Base-by-base conservation (phyloP, 208 protist genomes). In the Acanthamoeba lenticulata region DNA sequence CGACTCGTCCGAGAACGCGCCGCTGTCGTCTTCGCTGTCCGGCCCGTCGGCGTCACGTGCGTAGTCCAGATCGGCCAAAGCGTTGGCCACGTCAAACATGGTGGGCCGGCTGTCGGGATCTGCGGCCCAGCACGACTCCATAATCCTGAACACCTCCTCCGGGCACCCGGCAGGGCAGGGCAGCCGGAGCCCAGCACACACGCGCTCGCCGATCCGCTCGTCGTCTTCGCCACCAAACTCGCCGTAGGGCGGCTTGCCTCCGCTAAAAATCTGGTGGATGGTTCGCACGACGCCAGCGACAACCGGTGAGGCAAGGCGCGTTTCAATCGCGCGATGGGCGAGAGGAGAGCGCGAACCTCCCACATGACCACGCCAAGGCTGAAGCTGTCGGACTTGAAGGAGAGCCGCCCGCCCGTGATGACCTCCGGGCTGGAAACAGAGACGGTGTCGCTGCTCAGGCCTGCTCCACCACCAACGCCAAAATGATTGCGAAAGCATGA, bases 121-220 rank as follows among this genome's bases (percentile, higher is more conserved):
- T 27, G 67, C 36, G 32, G 67, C 67, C 67, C 67, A 77, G 38
- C 67, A 77, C 29, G 67, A 77, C 67, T 77, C 67, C 67, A 77
- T 77, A 19, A 77, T 36, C 34, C 36, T 21, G 17, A 21, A 77
- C 67, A 77, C 67, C 24, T 77, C 67, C 17, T 77, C 67, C 32
- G 67, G 29, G 11, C 67, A 77, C 32, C 67, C 38, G 67, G 17
- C 38, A 13, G 67, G 67, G 1, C 67, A 44, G 13, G n/a, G 27
- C 34, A 77, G 67, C 67, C 32, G 67, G 4, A 15, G 24, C 36
- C 67, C 67, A 15, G 67, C 67, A 9, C n/a, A 13, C 13, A 77
- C 40, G 27, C 21, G 11, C 67, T 77, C 67, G 32, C 32, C 67
- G 32, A 77, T 19, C 19, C 38, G 29, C 67, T 77, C 67, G 9